Percentiles rank a stretch among this genome's conserved stretches.
phyloP scores from a whole-genome alignment of 2,329 filamentous ascomycete genomes.

The Tolypocladium tundrense region DNA sequence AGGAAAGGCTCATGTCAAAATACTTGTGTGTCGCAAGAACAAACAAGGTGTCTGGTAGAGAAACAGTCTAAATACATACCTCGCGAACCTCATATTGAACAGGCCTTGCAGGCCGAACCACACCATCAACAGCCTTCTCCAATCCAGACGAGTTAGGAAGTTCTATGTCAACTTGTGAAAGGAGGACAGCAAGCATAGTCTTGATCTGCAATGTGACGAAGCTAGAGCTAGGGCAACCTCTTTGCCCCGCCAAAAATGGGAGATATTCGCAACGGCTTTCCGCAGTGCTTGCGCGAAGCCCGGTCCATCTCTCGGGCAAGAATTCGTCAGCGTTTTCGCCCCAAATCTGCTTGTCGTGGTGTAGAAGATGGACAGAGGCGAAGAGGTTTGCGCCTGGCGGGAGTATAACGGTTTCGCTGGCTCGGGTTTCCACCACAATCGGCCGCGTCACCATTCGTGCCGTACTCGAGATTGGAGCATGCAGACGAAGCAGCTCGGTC shows the following conservation, averaged over 20 bases:
- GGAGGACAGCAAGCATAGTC: slow-evolving; percentile 1
- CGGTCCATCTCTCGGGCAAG: background rate
- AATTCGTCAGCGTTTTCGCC: slow-evolving; percentile 1
- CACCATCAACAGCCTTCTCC: slow-evolving; percentile 1
- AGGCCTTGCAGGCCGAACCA: background rate
- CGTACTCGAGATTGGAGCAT: slow-evolving; percentile 1
- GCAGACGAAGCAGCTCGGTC: background rate
- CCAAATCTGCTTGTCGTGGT: slow-evolving; percentile 2
- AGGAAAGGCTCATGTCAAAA: too few species aligned
- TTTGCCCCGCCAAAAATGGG: background rate
- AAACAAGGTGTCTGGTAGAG: too few species aligned
- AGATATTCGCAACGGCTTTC: slow-evolving; percentile 2
- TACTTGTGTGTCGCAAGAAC: too few species aligned
- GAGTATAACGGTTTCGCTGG: background rate
- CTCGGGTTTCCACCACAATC: background rate
- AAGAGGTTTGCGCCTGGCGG: background rate
- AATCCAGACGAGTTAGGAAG: background rate
- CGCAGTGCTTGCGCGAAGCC: background rate
- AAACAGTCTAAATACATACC: background rate
- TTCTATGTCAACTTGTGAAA: background rate
- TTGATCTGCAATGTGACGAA: slow-evolving; percentile 4
- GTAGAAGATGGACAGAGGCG: slow-evolving; percentile 1
- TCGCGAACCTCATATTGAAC: background rate
- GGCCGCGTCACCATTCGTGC: background rate
- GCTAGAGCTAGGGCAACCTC: slow-evolving; percentile 1